These are phyloP conservation scores for Linnemannia schmuckeri DNA, from an alignment of 192 early-diverging fungal species.

Conservation along the genomic window DNA sequence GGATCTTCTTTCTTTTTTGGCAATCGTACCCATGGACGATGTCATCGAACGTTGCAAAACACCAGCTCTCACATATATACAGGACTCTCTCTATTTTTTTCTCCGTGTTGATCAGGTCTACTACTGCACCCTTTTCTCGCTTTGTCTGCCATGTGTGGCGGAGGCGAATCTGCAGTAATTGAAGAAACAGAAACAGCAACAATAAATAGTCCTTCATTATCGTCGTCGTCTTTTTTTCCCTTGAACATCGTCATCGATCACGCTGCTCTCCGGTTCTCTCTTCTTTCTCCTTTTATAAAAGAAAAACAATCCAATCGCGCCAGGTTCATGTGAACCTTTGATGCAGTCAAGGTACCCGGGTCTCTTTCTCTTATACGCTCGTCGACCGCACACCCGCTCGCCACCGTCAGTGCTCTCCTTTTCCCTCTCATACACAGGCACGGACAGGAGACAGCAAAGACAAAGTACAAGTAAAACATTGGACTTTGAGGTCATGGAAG, in stretches of 20 bases:
- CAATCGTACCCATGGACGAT: neutral
- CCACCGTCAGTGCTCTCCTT: neutral
- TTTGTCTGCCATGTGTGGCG: neutral
- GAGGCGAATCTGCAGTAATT: neutral
- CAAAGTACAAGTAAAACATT: conserved; percentile 9
- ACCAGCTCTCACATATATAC: too few relatives aligned
- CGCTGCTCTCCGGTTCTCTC: neutral
- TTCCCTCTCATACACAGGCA: neutral
- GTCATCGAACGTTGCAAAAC: neutral
- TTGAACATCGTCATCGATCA: conserved; percentile 2
- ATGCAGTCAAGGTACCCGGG: neutral
- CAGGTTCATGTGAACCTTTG: neutral
- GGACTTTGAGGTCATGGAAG: neutral
- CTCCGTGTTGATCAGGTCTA: neutral
- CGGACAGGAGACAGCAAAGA: neutral
- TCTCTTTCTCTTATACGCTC: neutral
- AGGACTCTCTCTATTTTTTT: too few relatives aligned
- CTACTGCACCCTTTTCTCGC: neutral
- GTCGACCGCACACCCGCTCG: neutral
- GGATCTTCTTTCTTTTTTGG: neutral
- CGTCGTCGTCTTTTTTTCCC: neutral
- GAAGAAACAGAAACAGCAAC: neutral
- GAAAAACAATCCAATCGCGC: neutral
- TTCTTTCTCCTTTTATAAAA: neutral
- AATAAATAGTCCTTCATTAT: neutral